A percentile compares a stretch with the other conserved stretches of the same genome.
Conservation (phyloP, 140 eudicot species). For the Cichorium intybus region DNA sequence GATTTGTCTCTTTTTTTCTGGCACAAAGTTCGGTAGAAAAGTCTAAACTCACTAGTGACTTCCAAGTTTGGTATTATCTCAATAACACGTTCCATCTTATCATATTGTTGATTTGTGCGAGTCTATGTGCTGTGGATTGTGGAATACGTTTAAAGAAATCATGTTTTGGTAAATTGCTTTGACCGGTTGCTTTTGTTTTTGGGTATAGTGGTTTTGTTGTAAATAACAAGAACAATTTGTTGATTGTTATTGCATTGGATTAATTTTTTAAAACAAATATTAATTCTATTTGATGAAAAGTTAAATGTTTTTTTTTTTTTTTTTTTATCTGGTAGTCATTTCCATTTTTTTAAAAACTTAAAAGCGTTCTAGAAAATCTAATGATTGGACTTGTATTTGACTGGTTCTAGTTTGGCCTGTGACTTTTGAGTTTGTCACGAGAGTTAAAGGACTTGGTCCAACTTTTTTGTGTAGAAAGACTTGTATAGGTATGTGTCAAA, state of each 20-base stretch:
- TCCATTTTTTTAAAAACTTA: background rate
- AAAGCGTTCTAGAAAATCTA: constrained; percentile 1
- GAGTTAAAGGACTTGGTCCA: background rate
- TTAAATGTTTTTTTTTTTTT: too few species aligned
- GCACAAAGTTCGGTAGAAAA: background rate
- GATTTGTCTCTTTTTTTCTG: background rate
- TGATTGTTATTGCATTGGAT: background rate
- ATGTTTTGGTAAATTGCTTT: background rate
- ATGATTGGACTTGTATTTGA: background rate
- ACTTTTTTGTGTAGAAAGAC: background rate
- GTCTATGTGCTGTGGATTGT: too few species aligned
- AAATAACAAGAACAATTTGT: too few species aligned
- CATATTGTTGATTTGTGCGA: background rate
- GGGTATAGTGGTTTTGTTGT: background rate
- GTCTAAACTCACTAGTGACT: background rate
- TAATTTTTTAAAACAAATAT: too few species aligned
- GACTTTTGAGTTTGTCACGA: constrained; percentile 20
- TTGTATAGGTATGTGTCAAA: background rate
- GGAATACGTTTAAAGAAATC: too few species aligned
- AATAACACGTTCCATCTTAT: background rate
- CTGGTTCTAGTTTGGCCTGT: constrained; percentile 6
- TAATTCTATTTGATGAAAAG: background rate
- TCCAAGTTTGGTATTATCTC: too few species aligned
- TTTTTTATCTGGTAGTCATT: background rate
- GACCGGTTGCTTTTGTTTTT: background rate